Evolutionary conservation across 2,329 filamentous ascomycete genomes (phyloP).

Genomic region (Apiospora malaysiana): DNA sequence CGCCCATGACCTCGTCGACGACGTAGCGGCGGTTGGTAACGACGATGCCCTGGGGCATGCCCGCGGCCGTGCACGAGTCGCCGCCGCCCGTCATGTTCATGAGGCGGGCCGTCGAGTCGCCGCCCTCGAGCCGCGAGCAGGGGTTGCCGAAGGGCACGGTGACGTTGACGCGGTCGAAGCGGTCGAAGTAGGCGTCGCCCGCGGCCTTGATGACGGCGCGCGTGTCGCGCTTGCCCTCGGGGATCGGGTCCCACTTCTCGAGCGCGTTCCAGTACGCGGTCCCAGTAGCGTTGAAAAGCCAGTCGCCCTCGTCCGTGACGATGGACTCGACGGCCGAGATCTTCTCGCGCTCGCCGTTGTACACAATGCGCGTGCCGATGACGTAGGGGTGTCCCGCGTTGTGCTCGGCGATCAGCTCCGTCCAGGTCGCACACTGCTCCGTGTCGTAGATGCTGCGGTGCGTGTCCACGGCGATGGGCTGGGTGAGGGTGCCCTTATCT

Average conservation of each 20-base stretch:
- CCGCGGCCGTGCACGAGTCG: slow-evolving; percentile 36
- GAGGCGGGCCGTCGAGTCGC: slow-evolving; percentile 33
- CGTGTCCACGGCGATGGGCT: slow-evolving; percentile 40
- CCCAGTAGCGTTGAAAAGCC: slow-evolving; percentile 39
- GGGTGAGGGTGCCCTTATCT: slow-evolving; percentile 34
- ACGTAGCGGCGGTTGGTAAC: slow-evolving; percentile 39
- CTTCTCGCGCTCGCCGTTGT: slow-evolving; percentile 31
- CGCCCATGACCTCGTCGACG: slow-evolving; percentile 37
- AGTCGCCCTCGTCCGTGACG: slow-evolving; percentile 39
- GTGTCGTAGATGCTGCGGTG: slow-evolving; percentile 42
- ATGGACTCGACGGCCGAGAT: slow-evolving; percentile 38
- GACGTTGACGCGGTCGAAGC: slow-evolving; percentile 36
- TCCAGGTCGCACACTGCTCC: slow-evolving; percentile 45
- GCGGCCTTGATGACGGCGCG: slow-evolving; percentile 37
- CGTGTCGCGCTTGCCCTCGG: slow-evolving; percentile 34
- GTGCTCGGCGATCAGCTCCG: slow-evolving; percentile 45
- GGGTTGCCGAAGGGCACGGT: slow-evolving; percentile 35
- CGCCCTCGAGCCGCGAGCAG: slow-evolving; percentile 39
- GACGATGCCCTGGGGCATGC: slow-evolving; percentile 36
- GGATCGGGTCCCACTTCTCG: slow-evolving; percentile 40
- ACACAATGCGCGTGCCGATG: slow-evolving; percentile 39
- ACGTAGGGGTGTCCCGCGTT: slow-evolving; percentile 41
- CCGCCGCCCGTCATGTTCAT: slow-evolving; percentile 31
- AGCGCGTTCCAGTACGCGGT: slow-evolving; percentile 36
- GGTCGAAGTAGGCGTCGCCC: slow-evolving; percentile 38